Evolutionary conservation across 306 rosid species (phyloP), one percentile per base, ranked within the genome.

Genomic region (Rosa multiflora): DNA sequence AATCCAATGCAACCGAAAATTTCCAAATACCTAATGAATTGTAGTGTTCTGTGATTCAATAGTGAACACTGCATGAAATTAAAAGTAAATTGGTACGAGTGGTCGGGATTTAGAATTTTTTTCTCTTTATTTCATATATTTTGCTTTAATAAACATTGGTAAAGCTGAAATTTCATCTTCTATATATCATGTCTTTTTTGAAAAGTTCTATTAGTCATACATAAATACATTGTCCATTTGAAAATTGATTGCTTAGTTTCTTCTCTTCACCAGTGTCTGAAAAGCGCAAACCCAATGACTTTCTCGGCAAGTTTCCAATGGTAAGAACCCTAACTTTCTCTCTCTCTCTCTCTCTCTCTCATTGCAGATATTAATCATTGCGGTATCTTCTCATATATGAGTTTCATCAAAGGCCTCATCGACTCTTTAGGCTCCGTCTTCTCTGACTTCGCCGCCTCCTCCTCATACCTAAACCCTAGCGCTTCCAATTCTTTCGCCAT

Each of bases 391-490:
- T 26, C 72, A 85, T 84, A 39, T 78, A 90, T 90, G 99, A 87
- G 88, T 72, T 92, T 95, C 79, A 66, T 89, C 20, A 90, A 86
- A 77, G 97, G 86, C 44, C 72, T 95, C 32, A 81, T 89, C 66
- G 96, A 92, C 69, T 88, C 94, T 37, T 56, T 95, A 9, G 87
- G 88, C 74, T 90, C 98, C 17, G 52, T 88, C 76, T 83, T 92
- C 83, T 85, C 90, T 63, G 52, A 32, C 1, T 13, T 77, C 48
- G 1, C 83, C 61, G 18, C 85, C 79, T 70, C 90, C 23, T 5
- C 63, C 49, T 81, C 81, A 59, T 69, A 81, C 48, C 42, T 79
- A 26, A 80, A 87, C 59, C 78, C 86, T 42, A 80, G 42, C 81
- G 17, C 40, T 12, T 70, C 76, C 81, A 56, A 43, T 82, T 77